Evolutionary conservation across 2,329 filamentous ascomycete species (phyloP).

Genomic region (Lachnellula suecica): DNA sequence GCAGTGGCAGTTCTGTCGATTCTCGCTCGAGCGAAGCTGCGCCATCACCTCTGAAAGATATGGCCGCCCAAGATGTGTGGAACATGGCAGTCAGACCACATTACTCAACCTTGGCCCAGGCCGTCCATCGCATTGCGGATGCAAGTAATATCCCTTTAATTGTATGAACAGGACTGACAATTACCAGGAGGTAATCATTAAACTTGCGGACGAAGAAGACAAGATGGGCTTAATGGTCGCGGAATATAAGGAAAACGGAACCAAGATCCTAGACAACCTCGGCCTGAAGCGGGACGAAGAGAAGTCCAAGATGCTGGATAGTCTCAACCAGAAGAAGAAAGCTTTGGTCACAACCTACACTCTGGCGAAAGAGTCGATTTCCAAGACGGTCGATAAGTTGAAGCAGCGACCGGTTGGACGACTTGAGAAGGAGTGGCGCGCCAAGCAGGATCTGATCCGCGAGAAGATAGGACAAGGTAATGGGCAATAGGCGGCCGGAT

Average conservation of each 20-base stretch:
- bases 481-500: conserved; percentile 5
- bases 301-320: conserved; percentile 14
- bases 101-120: conserved; percentile 25
- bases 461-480: conserved; percentile 17
- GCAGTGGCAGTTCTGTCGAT: conserved; percentile 11
- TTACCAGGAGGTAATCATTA: conserved; percentile 30
- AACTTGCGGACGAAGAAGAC: conserved; percentile 29
- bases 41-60: conserved; percentile 16
- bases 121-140: conserved; percentile 30
- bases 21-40: conserved; percentile 14
- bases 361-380: conserved; percentile 17
- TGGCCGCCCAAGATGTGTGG: conserved; percentile 19
- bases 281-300: conserved; percentile 16
- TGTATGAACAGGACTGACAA: conserved; percentile 16
- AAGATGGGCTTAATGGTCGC: conserved; percentile 26
- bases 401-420: conserved; percentile 14
- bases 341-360: conserved; percentile 20
- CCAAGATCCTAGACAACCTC: conserved; percentile 22
- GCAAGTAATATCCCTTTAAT: conserved; percentile 19
- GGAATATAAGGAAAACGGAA: conserved; percentile 30
- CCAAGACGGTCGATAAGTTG: conserved; percentile 13
- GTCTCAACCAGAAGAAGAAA: conserved; percentile 19
- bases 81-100: conserved; percentile 30
- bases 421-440: conserved; percentile 26
- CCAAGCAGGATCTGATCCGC: conserved; percentile 22